These are phyloP conservation scores for Candida alai DNA, from an alignment of 805 yeast genomes.

Conservation along the genomic window DNA sequence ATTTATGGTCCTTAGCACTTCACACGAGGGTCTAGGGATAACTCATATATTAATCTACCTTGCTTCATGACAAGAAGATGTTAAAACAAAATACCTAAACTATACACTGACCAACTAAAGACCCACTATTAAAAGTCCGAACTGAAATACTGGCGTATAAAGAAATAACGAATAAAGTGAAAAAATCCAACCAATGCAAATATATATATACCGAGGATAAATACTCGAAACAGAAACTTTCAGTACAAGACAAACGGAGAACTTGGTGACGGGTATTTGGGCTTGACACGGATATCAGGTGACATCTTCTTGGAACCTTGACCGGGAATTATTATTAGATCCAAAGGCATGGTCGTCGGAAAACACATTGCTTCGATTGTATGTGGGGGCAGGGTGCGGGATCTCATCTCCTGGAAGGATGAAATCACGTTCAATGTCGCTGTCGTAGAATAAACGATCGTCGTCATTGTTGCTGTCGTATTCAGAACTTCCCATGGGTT, in stretches of 20 bases:
- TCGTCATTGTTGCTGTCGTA: constrained; percentile 6
- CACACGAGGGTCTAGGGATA: too few relatives aligned
- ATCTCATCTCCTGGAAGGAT: constrained; percentile 9
- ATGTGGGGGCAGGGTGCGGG: too few relatives aligned
- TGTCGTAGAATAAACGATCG: too few relatives aligned
- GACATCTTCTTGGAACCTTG: constrained; percentile 10
- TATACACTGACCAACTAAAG: too few relatives aligned
- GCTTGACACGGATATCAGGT: neutral
- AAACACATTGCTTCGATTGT: constrained; percentile 8
- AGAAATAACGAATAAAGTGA: neutral
- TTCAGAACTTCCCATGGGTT: too few relatives aligned
- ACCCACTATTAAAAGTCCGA: neutral
- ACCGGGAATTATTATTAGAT: constrained; percentile 8
- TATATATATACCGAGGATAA: neutral
- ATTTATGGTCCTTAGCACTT: too few relatives aligned
- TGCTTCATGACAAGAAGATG: neutral
- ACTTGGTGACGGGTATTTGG: too few relatives aligned
- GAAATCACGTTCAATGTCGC: constrained; percentile 9
- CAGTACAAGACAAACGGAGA: neutral
- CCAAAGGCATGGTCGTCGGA: constrained; percentile 11
- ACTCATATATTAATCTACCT: too few relatives aligned
- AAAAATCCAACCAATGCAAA: neutral
- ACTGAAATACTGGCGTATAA: neutral
- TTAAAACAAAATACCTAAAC: neutral
- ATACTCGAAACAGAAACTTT: neutral